Base-by-base conservation (phyloP, 371 early-diverging fungal species). In the Syncephalastrum contaminatum region DNA sequence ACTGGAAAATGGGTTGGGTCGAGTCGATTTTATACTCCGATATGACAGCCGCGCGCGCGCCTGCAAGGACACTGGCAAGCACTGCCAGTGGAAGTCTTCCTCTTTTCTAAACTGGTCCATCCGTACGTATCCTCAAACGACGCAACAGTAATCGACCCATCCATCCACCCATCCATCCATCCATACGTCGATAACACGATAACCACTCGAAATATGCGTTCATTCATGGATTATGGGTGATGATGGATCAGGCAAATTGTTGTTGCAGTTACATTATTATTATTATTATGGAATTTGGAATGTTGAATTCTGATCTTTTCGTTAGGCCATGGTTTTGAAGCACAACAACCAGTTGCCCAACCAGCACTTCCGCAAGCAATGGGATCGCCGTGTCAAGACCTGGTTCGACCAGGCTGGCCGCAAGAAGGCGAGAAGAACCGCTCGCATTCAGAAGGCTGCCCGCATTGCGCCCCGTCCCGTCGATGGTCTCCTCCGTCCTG, bases 371-470 rank as follows among this genome's bases (percentile, higher is more conserved):
- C 97, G 93, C 81, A 99, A 99, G 91, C 92, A 97, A 84, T 97
- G 99, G 94, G 91, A 95, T 79, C 77, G 83, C 63, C 95, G 93
- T 69, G 97, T 98, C 66, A 94, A 93, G 89, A 97, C 97, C 66
- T 99, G 99, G 98, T 99, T 99, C 87, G 88, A 98, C 84, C 99
- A 99, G 84, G 92, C 99, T 66, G 94, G 94, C 63, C 91, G 91
- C 72, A 96, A 95, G 88, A 87, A 88, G 83, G 80, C 91, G 65
- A 86, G 99, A 72, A 85, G 95, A 62, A 74, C 89, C 51, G 85
- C 85, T 58, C 90, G 99, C 69, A 80, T 88, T 73, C 85, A 88
- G 79, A 99, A 99, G 93, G 99, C 99, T 58, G 93, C 93, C 67
- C 81, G 80, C 67, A 87, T 97, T 66, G 96, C 96, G 53, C 99